These are phyloP conservation scores for Extremus antarcticus DNA, from an alignment of 495 filamentous ascomycete genomes.

Conservation along the genomic window DNA sequence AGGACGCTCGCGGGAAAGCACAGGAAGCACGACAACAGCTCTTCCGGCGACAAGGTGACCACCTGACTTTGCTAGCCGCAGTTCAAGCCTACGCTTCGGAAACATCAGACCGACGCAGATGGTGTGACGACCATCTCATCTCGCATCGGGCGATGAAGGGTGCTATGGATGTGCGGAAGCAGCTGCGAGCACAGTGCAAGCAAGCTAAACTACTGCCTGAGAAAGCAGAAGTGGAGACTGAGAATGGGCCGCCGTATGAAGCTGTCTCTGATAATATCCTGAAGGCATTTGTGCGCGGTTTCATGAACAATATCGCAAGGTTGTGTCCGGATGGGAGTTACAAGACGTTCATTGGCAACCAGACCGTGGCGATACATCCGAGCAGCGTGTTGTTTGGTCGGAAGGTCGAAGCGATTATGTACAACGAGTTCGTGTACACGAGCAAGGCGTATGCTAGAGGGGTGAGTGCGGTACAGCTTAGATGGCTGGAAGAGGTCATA, in stretches of 20 bases:
- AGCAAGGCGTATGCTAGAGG: conserved; percentile 81
- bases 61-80: conserved; percentile 73
- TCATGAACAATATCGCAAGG: conserved; percentile 70
- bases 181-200: conserved; percentile 58
- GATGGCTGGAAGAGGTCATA: conserved; percentile 70
- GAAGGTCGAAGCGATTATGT: conserved; percentile 91
- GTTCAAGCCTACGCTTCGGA: conserved; percentile 74
- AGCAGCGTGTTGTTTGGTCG: conserved; percentile 73
- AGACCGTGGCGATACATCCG: conserved; percentile 82
- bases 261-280: conserved; percentile 50
- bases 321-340: conserved; percentile 78
- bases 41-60: conserved; percentile 73
- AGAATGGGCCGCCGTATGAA: conserved; percentile 31
- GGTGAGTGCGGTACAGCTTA: conserved; percentile 75
- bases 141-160: conserved; percentile 74
- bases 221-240: conserved; percentile 9
- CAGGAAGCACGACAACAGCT: conserved; percentile 63
- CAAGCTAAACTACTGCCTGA: conserved; percentile 37
- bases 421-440: conserved; percentile 91
- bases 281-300: conserved; percentile 73
- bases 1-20: conserved; percentile 70
- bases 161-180: conserved; percentile 75
- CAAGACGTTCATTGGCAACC: conserved; percentile 69
- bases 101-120: conserved; percentile 58
- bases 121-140: conserved; percentile 69